A percentile compares a stretch with the other conserved stretches of the same genome.
phyloP scores from a whole-genome alignment of 805 yeast genomes.

The Grigorovia humatica region DNA sequence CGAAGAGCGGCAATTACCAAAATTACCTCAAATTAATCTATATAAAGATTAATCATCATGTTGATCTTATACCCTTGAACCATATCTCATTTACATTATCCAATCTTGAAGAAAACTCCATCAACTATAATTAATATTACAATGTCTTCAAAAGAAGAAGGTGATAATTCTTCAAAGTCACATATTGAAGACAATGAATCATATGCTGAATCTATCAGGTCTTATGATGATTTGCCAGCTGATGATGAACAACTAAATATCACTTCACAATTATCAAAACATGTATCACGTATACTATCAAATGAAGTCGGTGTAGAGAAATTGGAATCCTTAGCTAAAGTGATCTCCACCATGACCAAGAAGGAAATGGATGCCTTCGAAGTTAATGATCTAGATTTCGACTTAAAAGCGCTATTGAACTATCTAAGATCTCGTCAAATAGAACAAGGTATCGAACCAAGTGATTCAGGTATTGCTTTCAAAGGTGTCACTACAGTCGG shows the following conservation, averaged over 20 bases:
- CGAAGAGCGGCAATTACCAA: no score
- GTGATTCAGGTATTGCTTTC: slow-evolving; percentile 43
- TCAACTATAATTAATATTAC: background rate
- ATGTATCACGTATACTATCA: slow-evolving; percentile 24
- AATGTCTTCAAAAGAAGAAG: slow-evolving; percentile 16
- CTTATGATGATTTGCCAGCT: slow-evolving; percentile 10
- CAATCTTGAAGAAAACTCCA: no score
- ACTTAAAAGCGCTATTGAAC: slow-evolving; percentile 33
- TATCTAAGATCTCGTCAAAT: slow-evolving; percentile 31
- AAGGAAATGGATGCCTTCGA: slow-evolving; percentile 36
- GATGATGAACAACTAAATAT: slow-evolving; percentile 18
- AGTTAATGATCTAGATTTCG: slow-evolving; percentile 37
- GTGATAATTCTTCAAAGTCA: slow-evolving; percentile 11
- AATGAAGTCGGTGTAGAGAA: slow-evolving; percentile 31
- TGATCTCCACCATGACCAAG: slow-evolving; percentile 39
- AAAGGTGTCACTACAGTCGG: slow-evolving; percentile 35
- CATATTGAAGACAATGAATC: slow-evolving; percentile 12
- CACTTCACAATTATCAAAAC: slow-evolving; percentile 24
- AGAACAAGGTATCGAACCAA: slow-evolving; percentile 38
- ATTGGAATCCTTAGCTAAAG: slow-evolving; percentile 41
- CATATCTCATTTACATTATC: background rate
- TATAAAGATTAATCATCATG: no score
- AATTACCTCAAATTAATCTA: no score
- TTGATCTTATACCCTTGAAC: no score
- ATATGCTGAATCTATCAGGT: slow-evolving; percentile 19